Evolutionary conservation across 2,329 filamentous ascomycete species (phyloP).

Genomic region (Aspergillus alliaceus): DNA sequence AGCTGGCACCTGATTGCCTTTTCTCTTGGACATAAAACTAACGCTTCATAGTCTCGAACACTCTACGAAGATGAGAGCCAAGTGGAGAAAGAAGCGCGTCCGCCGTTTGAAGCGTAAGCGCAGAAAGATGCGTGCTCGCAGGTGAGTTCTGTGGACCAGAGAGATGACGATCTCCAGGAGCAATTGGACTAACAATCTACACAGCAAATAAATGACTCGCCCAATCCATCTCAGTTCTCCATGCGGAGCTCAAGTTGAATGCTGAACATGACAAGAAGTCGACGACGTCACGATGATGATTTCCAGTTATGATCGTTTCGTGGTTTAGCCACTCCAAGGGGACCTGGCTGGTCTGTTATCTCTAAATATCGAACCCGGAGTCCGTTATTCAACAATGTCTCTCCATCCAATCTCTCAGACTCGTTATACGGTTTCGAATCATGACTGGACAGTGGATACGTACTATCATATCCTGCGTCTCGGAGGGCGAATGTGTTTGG

Average conservation of each 20-base stretch:
- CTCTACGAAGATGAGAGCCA: slow-evolving; percentile 74
- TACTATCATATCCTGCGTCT: slow-evolving; percentile 15
- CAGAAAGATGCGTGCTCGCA: slow-evolving; percentile 98
- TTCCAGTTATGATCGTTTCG: slow-evolving; percentile 29
- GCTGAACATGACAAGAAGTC: slow-evolving; percentile 39
- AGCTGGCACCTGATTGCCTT: slow-evolving; percentile 1
- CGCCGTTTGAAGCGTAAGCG: slow-evolving; percentile 99
- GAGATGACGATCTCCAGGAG: background rate
- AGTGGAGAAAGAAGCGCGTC: slow-evolving; percentile 99
- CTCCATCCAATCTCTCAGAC: slow-evolving; percentile 28
- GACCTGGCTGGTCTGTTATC: slow-evolving; percentile 22
- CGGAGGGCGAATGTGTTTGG: slow-evolving; percentile 36
- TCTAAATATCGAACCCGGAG: slow-evolving; percentile 25
- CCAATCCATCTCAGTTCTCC: slow-evolving; percentile 54
- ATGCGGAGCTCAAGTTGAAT: slow-evolving; percentile 39
- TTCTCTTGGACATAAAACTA: slow-evolving; percentile 15
- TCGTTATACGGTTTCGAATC: slow-evolving; percentile 32
- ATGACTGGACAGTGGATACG: slow-evolving; percentile 21
- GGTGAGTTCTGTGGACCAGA: slow-evolving; percentile 63
- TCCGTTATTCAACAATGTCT: slow-evolving; percentile 27
- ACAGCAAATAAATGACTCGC: slow-evolving; percentile 68
- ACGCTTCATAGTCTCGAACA: slow-evolving; percentile 28
- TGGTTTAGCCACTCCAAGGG: slow-evolving; percentile 24
- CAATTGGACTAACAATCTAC: slow-evolving; percentile 26
- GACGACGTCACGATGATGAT: slow-evolving; percentile 34